These are phyloP conservation scores for Yamadazyma insecticola DNA, from an alignment of 805 yeast species.

Conservation along the genomic window DNA sequence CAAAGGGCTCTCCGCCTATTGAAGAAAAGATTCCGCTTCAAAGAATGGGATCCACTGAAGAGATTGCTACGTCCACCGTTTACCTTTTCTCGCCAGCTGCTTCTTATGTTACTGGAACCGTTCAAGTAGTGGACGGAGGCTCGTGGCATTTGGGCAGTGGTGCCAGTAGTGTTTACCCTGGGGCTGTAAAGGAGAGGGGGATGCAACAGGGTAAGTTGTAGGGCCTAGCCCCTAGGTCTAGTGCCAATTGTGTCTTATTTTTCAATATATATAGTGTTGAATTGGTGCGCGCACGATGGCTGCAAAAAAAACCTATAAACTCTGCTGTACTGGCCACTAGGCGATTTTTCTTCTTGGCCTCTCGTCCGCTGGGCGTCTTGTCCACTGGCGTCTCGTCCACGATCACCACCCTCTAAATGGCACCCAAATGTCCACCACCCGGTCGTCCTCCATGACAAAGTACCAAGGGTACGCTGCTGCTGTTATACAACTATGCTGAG, in stretches of 20 bases:
- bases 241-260: too few species aligned
- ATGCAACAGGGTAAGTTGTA: too few species aligned
- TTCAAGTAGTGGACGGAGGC: constrained; percentile 83
- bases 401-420: constrained; percentile 36
- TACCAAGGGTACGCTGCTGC: constrained; percentile 59
- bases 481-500: constrained; percentile 73
- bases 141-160: constrained; percentile 85
- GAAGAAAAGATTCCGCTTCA: constrained; percentile 58
- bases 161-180: too few species aligned
- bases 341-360: too few species aligned
- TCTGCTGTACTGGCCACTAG: too few species aligned
- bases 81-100: constrained; percentile 81
- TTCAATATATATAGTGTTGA: too few species aligned
- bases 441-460: constrained; percentile 44
- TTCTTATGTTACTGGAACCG: constrained; percentile 67
- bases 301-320: too few species aligned
- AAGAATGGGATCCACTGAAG: constrained; percentile 62
- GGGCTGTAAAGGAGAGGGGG: too few species aligned
- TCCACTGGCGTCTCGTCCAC: not conserved
- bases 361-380: too few species aligned
- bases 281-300: too few species aligned
- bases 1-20: too few species aligned
- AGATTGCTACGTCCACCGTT: constrained; percentile 83
- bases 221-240: too few species aligned
- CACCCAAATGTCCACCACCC: constrained; percentile 58